These are phyloP conservation scores for Neofusicoccum laricinum DNA, from an alignment of 2,329 filamentous ascomycete species.

Conservation along the genomic window DNA sequence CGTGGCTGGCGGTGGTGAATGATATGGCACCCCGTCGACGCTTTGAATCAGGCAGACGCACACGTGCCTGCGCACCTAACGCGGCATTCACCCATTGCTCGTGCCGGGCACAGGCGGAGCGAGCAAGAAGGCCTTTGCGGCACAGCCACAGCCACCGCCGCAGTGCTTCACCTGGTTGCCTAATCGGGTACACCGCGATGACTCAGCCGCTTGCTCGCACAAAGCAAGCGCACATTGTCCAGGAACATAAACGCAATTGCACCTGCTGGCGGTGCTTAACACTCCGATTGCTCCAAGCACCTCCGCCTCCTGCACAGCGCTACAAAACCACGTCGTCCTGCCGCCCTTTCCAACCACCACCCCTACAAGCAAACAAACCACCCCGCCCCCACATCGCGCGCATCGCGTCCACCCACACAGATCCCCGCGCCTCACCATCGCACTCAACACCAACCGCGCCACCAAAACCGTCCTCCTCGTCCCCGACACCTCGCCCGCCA, in stretches of 20 bases:
- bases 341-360: no score
- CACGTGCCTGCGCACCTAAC: no score
- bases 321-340: no score
- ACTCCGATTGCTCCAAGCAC: no score
- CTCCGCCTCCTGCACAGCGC: no score
- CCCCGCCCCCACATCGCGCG: not conserved
- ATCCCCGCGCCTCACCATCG: slow-evolving; percentile 30
- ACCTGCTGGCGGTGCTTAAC: no score
- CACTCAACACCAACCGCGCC: slow-evolving; percentile 31
- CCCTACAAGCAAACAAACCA: not conserved
- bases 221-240: no score
- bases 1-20: no score
- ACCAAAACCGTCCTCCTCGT: slow-evolving; percentile 29
- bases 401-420: not conserved
- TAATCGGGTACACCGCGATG: not conserved
- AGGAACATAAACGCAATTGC: no score
- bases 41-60: no score
- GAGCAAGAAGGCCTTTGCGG: not conserved
- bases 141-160: not conserved
- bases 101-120: not conserved
- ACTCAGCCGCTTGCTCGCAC: not conserved
- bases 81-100: no score
- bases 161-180: not conserved
- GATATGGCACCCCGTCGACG: no score
- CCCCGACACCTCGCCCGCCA: slow-evolving; percentile 20